Conservation (phyloP, 179 eudicot species). For the Actinidia arguta region DNA sequence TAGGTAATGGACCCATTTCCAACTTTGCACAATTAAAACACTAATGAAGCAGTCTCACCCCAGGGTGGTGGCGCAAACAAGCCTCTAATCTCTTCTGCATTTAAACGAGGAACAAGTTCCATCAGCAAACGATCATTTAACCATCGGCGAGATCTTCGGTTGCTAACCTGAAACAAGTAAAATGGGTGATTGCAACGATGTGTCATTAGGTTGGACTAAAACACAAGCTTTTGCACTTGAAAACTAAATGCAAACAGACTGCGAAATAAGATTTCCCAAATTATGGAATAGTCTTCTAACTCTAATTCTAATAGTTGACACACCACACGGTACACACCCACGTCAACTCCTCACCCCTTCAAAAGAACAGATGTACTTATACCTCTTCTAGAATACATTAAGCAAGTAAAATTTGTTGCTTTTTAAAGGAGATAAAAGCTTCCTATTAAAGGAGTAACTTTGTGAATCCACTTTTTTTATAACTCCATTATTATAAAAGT, state of each 20-base stretch:
- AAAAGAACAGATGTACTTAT: too few species aligned
- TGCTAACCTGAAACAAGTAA: constrained; percentile 69
- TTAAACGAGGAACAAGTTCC: constrained; percentile 93
- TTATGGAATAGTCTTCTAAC: background rate
- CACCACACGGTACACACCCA: too few species aligned
- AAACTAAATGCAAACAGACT: too few species aligned
- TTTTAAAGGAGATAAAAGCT: too few species aligned
- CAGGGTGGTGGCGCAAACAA: constrained; percentile 97
- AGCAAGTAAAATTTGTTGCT: too few species aligned
- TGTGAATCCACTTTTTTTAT: background rate
- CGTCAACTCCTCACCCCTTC: too few species aligned
- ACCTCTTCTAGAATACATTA: too few species aligned
- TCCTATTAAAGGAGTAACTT: too few species aligned
- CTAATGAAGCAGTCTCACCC: constrained; percentile 48
- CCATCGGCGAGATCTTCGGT: constrained; percentile 85
- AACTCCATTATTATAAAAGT: too few species aligned
- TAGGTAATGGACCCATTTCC: constrained; percentile 6
- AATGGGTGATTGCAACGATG: background rate
- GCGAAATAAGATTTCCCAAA: background rate
- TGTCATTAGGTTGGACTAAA: background rate
- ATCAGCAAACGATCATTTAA: constrained; percentile 84
- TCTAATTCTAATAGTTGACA: background rate
- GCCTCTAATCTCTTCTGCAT: constrained; percentile 88
- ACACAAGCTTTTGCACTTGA: background rate
- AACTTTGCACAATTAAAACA: background rate